Conservation (phyloP, 129 eudicot species). For the Centrapalus pauciflorus region DNA sequence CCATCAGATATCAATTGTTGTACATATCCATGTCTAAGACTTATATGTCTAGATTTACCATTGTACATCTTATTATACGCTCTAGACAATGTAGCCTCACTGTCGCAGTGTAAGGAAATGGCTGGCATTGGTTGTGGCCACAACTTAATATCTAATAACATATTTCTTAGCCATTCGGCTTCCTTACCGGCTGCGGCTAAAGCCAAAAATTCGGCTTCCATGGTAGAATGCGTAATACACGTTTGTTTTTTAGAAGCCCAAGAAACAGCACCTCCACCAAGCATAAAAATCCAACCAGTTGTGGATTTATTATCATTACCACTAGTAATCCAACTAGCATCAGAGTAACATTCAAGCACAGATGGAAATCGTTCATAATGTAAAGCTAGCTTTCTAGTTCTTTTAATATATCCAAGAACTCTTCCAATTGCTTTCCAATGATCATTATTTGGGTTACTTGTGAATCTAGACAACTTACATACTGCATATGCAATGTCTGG, state of each 20-base stretch:
- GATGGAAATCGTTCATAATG: neutral
- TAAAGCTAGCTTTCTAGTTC: neutral
- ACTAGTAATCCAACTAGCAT: constrained; percentile 20
- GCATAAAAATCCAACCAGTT: too few relatives aligned
- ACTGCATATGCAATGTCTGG: constrained; percentile 11
- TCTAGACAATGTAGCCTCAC: too few relatives aligned
- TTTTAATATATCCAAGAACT: neutral
- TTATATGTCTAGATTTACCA: too few relatives aligned
- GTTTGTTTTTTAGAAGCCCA: neutral
- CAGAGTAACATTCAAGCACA: neutral
- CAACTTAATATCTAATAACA: constrained; percentile 11
- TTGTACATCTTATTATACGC: too few relatives aligned
- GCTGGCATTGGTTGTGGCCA: constrained; percentile 27
- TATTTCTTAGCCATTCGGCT: constrained; percentile 19
- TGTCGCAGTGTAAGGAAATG: constrained; percentile 8
- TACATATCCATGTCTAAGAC: too few relatives aligned
- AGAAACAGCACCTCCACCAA: neutral
- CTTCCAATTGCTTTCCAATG: constrained; percentile 14
- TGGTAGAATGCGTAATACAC: neutral
- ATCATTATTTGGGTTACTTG: neutral
- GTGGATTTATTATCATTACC: too few relatives aligned
- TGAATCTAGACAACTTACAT: neutral
- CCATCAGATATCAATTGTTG: too few relatives aligned
- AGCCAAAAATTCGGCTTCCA: neutral
- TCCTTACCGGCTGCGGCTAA: neutral